A percentile compares a stretch with the other conserved stretches of the same genome.
Evolutionary conservation across 345 rosid genomes (phyloP).

Genomic region (Corymbia maculata): DNA sequence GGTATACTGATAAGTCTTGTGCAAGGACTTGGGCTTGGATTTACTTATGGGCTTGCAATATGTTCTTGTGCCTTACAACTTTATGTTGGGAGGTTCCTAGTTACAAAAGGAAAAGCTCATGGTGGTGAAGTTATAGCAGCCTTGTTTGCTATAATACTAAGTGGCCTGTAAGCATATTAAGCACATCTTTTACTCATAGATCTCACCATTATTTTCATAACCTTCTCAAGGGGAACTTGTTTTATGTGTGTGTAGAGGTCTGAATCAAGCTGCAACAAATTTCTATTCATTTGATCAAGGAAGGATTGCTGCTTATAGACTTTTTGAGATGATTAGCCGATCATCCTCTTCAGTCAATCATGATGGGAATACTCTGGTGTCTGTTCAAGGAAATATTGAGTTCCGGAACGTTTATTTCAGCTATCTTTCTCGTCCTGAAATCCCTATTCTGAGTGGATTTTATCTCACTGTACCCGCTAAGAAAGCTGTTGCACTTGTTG

Average conservation of each 20-base stretch:
- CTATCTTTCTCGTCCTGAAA: constrained; percentile 97
- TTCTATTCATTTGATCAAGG: constrained; percentile 99
- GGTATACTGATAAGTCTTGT: constrained; percentile 93
- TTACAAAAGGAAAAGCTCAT: constrained; percentile 41
- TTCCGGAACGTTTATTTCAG: constrained; percentile 97
- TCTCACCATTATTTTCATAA: background rate
- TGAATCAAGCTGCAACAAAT: constrained; percentile 99
- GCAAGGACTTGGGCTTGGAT: constrained; percentile 99
- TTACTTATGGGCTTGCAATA: constrained; percentile 96
- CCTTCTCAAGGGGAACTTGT: background rate
- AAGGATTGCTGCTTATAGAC: constrained; percentile 95
- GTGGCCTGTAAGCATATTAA: constrained; percentile 87
- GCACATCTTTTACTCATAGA: background rate
- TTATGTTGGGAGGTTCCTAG: constrained; percentile 89
- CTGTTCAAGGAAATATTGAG: constrained; percentile 91
- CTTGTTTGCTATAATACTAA: constrained; percentile 83
- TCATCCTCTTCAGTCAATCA: constrained; percentile 70
- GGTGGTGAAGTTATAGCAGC: constrained; percentile 94
- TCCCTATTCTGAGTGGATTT: constrained; percentile 96
- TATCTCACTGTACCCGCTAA: constrained; percentile 97
- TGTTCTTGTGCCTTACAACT: constrained; percentile 97
- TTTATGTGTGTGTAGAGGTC: constrained; percentile 46
- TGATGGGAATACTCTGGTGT: constrained; percentile 51
- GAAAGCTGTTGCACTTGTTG: constrained; percentile 97
- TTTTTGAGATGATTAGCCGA: constrained; percentile 97